Conservation (phyloP, 805 yeast species). For the Lachancea thermotolerans region DNA sequence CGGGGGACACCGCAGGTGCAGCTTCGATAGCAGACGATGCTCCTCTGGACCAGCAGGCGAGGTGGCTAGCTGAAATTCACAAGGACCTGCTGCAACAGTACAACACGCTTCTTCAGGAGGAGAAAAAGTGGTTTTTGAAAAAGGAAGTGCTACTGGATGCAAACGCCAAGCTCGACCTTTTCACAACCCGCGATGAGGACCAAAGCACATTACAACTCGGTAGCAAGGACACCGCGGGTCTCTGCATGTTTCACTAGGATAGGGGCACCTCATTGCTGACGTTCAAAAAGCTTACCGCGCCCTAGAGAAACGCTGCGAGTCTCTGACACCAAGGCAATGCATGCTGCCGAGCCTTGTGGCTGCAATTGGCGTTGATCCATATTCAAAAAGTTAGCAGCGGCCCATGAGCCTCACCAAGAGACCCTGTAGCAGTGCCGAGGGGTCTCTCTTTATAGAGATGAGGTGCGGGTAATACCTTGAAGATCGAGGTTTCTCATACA, state of each 20-base stretch:
- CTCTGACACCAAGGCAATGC: no score
- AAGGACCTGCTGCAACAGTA: conserved; percentile 18
- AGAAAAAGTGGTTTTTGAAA: conserved; percentile 28
- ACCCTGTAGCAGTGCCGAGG: no score
- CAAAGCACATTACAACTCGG: neutral
- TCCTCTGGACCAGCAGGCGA: conserved; percentile 1
- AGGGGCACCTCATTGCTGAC: neutral
- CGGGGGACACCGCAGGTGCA: neutral
- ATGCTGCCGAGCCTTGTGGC: no score
- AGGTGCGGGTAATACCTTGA: neutral
- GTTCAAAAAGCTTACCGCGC: no score
- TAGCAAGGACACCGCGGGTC: neutral
- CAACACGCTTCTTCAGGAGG: conserved; percentile 13
- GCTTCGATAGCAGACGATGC: neutral
- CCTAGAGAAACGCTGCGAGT: no score
- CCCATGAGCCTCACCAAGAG: no score
- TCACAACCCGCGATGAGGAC: conserved; percentile 18
- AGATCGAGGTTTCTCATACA: neutral
- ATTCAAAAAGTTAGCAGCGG: no score
- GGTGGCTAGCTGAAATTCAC: conserved; percentile 20
- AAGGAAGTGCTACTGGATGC: conserved; percentile 30
- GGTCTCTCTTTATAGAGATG: no score
- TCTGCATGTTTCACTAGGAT: conserved; percentile 3
- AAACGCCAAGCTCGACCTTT: conserved; percentile 28
- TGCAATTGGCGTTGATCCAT: no score